Conservation (phyloP, 202 grass and related monocot species). For the Setaria viridis region DNA sequence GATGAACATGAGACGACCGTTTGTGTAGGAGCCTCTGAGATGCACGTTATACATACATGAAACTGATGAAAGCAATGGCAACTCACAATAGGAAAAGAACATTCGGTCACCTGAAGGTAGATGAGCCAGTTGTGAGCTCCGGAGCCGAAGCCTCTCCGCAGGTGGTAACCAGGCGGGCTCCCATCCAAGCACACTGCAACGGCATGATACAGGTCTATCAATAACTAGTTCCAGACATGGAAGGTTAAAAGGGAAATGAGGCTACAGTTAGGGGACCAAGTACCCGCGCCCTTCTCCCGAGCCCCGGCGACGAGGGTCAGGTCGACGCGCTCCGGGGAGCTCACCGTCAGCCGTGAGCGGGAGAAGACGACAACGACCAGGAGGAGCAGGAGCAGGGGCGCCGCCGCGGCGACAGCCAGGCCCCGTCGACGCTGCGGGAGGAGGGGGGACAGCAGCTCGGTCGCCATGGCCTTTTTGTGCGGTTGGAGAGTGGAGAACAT, state of each 20-base stretch:
- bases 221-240: not conserved
- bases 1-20: not conserved
- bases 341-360: not conserved
- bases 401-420: not conserved
- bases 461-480: not conserved
- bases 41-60: not conserved
- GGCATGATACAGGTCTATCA: not conserved
- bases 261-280: not conserved
- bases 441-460: slow-evolving; percentile 4
- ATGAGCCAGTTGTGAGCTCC: slow-evolving; percentile 73
- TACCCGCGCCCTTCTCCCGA: slow-evolving; percentile 53
- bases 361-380: not conserved
- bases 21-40: not conserved
- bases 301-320: slow-evolving; percentile 54
- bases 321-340: slow-evolving; percentile 37
- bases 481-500: not conserved
- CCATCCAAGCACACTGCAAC: slow-evolving; percentile 89
- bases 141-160: slow-evolving; percentile 66
- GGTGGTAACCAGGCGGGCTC: slow-evolving; percentile 71
- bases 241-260: not conserved
- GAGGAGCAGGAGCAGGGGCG: slow-evolving; percentile 23
- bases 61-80: no score
- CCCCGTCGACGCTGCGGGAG: not conserved
- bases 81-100: not conserved
- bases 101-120: slow-evolving; percentile 55